Percentiles rank a stretch among this genome's conserved stretches.
Evolutionary conservation across 148 eudicot genomes (phyloP).

Genomic region (Vaccinium corymbosum): DNA sequence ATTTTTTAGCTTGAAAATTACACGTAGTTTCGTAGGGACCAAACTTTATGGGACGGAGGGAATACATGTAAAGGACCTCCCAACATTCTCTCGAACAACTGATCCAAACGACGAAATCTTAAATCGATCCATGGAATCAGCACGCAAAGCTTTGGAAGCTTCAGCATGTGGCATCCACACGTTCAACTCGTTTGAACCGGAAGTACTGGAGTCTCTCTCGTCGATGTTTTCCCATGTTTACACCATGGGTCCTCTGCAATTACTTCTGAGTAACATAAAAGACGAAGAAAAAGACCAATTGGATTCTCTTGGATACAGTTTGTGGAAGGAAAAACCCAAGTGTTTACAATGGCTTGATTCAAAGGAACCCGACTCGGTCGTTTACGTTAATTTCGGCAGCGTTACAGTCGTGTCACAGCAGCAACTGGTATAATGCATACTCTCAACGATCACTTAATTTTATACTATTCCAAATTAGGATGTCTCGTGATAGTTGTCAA

Average conservation of each 20-base stretch:
- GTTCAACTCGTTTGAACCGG: conserved; percentile 4
- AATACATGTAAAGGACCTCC: background rate
- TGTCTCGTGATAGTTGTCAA: too few relatives aligned
- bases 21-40: too few relatives aligned
- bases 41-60: background rate
- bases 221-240: background rate
- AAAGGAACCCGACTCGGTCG: background rate
- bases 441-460: background rate
- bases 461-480: too few relatives aligned
- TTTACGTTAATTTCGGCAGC: background rate
- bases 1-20: too few relatives aligned
- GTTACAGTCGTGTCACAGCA: conserved; percentile 1
- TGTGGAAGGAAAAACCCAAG: conserved; percentile 10
- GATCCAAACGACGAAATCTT: background rate
- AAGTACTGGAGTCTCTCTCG: conserved; percentile 9
- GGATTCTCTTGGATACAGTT: conserved; percentile 8
- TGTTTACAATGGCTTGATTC: conserved; percentile 16
- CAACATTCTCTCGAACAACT: background rate
- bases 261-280: conserved; percentile 3
- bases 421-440: background rate
- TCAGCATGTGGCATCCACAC: background rate
- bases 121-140: conserved; percentile 9
- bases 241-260: conserved; percentile 18
- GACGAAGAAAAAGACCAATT: background rate
- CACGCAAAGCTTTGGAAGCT: conserved; percentile 15